A percentile compares a stretch with the other conserved stretches of the same genome.
Evolutionary conservation across 2,329 filamentous ascomycete genomes (phyloP).

Genomic region (Daldinia eschscholtzii): DNA sequence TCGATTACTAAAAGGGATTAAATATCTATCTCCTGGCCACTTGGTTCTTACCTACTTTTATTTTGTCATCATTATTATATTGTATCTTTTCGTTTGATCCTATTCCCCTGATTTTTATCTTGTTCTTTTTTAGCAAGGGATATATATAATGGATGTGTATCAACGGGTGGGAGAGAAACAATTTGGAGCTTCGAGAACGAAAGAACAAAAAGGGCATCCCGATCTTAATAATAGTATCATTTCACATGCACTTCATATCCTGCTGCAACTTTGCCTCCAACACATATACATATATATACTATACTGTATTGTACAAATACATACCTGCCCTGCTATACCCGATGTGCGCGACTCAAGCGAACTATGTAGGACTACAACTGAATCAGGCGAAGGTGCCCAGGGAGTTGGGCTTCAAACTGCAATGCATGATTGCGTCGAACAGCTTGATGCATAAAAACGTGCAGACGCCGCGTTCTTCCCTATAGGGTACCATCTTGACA

Average conservation of each 20-base stretch:
- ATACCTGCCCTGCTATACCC: constrained; percentile 34
- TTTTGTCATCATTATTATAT: constrained; percentile 1
- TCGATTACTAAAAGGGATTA: constrained; percentile 9
- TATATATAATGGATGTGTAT: not conserved
- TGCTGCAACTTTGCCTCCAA: constrained; percentile 9
- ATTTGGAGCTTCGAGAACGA: constrained; percentile 15
- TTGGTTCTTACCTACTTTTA: not conserved
- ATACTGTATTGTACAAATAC: not conserved
- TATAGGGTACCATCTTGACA: constrained; percentile 34
- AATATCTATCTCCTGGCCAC: not conserved
- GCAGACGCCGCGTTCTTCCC: constrained; percentile 37
- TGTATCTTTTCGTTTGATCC: not conserved
- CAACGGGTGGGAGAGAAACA: not conserved
- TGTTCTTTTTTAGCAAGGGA: not conserved
- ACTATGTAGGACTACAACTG: constrained; percentile 32
- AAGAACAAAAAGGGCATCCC: not conserved
- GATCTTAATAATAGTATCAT: constrained; percentile 19
- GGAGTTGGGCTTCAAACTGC: constrained; percentile 42
- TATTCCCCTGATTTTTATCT: constrained; percentile 3
- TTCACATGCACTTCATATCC: constrained; percentile 6
- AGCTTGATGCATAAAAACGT: constrained; percentile 33
- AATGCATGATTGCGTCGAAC: constrained; percentile 45
- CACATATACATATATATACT: constrained; percentile 1
- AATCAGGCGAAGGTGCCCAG: constrained; percentile 42
- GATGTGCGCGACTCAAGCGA: constrained; percentile 39